phyloP scores from a whole-genome alignment of 169 alveolate genomes.

The Eimeria acervulina region DNA sequence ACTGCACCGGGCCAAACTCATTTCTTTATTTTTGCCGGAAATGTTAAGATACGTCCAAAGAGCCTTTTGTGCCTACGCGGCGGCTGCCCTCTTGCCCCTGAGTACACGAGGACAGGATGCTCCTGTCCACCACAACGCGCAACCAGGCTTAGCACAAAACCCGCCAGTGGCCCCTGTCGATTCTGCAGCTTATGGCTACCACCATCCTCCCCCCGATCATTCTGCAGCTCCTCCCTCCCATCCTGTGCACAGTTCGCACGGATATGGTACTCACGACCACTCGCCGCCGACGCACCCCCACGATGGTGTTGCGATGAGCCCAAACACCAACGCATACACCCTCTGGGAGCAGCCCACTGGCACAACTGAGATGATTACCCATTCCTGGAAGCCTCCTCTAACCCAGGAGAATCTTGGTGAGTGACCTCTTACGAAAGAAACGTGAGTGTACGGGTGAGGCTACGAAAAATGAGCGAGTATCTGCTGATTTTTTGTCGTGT shows the following conservation, averaged over 20 bases:
- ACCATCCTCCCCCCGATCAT: conserved; percentile 43
- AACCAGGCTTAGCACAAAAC: conserved; percentile 46
- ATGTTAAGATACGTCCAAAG: conserved; percentile 47
- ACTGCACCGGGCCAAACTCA: background rate
- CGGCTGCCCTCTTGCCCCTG: conserved; percentile 48
- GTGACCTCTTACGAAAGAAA: background rate
- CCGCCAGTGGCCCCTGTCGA: conserved; percentile 35
- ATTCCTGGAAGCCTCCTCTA: conserved; percentile 71
- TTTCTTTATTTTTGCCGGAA: background rate
- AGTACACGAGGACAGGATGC: conserved; percentile 55
- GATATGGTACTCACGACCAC: conserved; percentile 77
- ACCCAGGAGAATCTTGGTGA: conserved; percentile 61
- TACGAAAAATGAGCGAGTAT: background rate
- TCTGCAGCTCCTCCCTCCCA: conserved; percentile 40
- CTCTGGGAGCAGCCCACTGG: conserved; percentile 70
- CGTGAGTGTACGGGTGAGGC: background rate
- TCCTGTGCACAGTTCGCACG: conserved; percentile 72
- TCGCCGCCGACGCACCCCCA: conserved; percentile 1
- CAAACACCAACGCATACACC: background rate
- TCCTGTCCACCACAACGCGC: conserved; percentile 57
- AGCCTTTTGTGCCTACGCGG: conserved; percentile 70
- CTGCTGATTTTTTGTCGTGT: background rate
- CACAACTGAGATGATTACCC: conserved; percentile 43
- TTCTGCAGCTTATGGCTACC: conserved; percentile 65
- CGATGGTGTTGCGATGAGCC: background rate